phyloP scores from a whole-genome alignment of 441 rosid species.

The Adansonia rubrostipa region DNA sequence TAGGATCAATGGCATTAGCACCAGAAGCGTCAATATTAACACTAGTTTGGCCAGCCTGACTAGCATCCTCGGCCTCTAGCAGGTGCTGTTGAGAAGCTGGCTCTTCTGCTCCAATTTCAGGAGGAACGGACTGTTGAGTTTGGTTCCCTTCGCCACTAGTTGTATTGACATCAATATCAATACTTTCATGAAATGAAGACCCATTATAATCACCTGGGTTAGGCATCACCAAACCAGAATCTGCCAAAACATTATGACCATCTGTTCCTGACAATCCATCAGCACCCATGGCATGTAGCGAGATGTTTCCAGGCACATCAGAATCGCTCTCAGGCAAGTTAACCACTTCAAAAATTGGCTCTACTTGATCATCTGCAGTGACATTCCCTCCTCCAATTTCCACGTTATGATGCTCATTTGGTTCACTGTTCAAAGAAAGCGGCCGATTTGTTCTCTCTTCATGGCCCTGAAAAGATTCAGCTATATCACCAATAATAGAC shows the following conservation, averaged over 20 bases:
- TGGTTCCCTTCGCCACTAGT: conserved; percentile 65
- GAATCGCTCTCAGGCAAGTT: conserved; percentile 42
- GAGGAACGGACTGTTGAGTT: conserved; percentile 47
- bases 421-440: conserved; percentile 55
- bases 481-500: conserved; percentile 35
- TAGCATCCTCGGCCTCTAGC: conserved; percentile 53
- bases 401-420: conserved; percentile 70
- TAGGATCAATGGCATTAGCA: conserved; percentile 90
- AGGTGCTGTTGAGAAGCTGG: conserved; percentile 50
- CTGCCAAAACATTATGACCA: conserved; percentile 35
- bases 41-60: conserved; percentile 52
- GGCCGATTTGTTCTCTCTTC: conserved; percentile 60
- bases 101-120: conserved; percentile 47
- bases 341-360: conserved; percentile 44
- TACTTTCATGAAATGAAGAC: conserved; percentile 45
- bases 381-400: conserved; percentile 74
- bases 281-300: conserved; percentile 37
- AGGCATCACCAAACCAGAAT: conserved; percentile 49
- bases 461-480: conserved; percentile 42
- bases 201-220: conserved; percentile 41
- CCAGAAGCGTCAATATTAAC: conserved; percentile 53
- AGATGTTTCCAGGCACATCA: conserved; percentile 46
- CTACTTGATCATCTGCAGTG: conserved; percentile 49
- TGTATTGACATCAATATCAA: conserved; percentile 83
- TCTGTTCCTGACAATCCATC: conserved; percentile 41